A percentile compares a stretch with the other conserved stretches of the same genome.
These are phyloP conservation scores for Phytophthora cryptogea DNA, from an alignment of 352 stramenopile genomes.

Conservation along the genomic window DNA sequence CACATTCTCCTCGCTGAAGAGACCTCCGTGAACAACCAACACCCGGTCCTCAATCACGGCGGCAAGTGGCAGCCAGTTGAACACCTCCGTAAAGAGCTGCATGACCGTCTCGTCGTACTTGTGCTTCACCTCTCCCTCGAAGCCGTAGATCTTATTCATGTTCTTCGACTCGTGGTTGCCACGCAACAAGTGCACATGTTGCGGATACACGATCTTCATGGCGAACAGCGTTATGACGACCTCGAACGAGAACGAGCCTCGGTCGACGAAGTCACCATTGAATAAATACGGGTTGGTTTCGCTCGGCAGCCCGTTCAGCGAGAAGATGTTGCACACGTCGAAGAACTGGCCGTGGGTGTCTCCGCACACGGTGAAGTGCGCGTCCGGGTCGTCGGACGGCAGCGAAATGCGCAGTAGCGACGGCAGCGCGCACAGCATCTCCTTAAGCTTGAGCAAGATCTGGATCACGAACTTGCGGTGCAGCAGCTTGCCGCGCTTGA, in stretches of 20 bases:
- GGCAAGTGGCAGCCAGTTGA: constrained; percentile 96
- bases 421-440: constrained; percentile 88
- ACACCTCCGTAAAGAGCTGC: constrained; percentile 99
- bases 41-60: constrained; percentile 94
- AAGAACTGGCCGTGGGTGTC: constrained; percentile 99
- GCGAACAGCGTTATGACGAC: constrained; percentile 97
- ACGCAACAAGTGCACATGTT: constrained; percentile 93
- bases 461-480: constrained; percentile 98
- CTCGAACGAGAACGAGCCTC: constrained; percentile 98
- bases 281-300: constrained; percentile 98
- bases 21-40: constrained; percentile 97
- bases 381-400: constrained; percentile 45
- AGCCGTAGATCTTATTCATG: constrained; percentile 99
- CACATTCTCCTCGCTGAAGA: constrained; percentile 95
- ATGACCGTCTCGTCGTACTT: constrained; percentile 99
- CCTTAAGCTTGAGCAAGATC: constrained; percentile 94
- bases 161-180: constrained; percentile 99
- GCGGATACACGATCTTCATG: constrained; percentile 96
- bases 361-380: constrained; percentile 96
- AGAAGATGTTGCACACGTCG: constrained; percentile 99
- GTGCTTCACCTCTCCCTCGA: constrained; percentile 99
- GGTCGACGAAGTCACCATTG: constrained; percentile 99
- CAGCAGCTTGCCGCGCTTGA: constrained; percentile 97
- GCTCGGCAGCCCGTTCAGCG: constrained; percentile 96
- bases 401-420: constrained; percentile 91